Percentiles rank a stretch among this genome's conserved stretches.
Conservation (phyloP, 495 filamentous ascomycete species). For the Evernia prunastri region DNA sequence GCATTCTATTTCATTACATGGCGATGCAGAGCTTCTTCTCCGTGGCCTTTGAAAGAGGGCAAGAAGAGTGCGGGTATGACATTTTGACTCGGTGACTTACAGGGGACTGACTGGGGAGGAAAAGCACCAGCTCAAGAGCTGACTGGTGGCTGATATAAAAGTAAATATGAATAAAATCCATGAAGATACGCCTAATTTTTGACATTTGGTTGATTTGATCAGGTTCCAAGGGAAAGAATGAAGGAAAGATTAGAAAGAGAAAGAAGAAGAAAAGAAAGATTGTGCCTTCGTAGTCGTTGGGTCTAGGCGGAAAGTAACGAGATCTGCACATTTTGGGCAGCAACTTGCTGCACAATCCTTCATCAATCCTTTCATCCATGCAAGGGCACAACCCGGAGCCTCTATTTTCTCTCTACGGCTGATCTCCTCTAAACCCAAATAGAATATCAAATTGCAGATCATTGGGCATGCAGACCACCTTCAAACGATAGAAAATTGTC, state of each 20-base stretch:
- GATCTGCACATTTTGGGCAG: conserved; percentile 19
- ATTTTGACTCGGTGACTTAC: conserved; percentile 40
- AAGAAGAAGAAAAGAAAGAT: too few relatives aligned
- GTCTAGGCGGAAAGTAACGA: conserved; percentile 4
- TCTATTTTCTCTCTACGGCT: neutral
- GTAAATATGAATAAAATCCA: neutral
- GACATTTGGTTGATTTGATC: neutral
- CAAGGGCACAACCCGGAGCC: conserved; percentile 13
- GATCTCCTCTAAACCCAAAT: neutral
- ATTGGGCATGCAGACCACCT: conserved; percentile 14
- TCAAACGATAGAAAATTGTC: neutral
- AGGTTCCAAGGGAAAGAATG: neutral
- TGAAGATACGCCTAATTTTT: neutral
- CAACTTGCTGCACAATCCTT: conserved; percentile 18
- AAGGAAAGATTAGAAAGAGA: too few relatives aligned
- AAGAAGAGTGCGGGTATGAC: conserved; percentile 45
- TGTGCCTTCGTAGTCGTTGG: conserved; percentile 1
- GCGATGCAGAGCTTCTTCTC: conserved; percentile 96
- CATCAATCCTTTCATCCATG: conserved; percentile 8
- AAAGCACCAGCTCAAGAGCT: conserved; percentile 27
- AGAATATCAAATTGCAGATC: neutral
- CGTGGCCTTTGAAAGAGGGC: conserved; percentile 68
- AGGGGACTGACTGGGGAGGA: neutral
- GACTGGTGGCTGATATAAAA: conserved; percentile 22
- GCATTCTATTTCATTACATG: conserved; percentile 93